phyloP scores from a whole-genome alignment of 2,329 filamentous ascomycete genomes.

The Macrophomina pseudophaseolina region DNA sequence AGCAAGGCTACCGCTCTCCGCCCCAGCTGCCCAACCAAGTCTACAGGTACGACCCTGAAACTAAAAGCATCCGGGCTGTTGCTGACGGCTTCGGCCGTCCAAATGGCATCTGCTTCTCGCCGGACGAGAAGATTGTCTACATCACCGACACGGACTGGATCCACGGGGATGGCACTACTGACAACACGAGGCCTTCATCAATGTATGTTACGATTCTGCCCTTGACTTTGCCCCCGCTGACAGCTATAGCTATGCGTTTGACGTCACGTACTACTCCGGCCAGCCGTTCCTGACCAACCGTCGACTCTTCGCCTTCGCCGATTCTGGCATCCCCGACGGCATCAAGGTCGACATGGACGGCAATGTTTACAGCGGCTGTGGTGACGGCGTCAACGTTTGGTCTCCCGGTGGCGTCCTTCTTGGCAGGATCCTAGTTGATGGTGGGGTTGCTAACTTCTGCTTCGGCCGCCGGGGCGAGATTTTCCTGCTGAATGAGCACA shows the following conservation, averaged over 20 bases:
- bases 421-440: slow-evolving; percentile 40
- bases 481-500: slow-evolving; percentile 53
- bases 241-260: slow-evolving; percentile 47
- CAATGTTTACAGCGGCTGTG: slow-evolving; percentile 59
- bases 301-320: slow-evolving; percentile 59
- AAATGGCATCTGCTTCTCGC: slow-evolving; percentile 51
- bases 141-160: slow-evolving; percentile 45
- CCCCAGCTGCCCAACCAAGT: slow-evolving; percentile 35
- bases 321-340: slow-evolving; percentile 52
- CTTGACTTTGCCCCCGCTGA: not conserved
- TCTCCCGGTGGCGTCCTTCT: slow-evolving; percentile 51
- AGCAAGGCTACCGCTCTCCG: slow-evolving; percentile 34
- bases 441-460: slow-evolving; percentile 55
- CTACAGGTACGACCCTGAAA: slow-evolving; percentile 48
- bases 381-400: slow-evolving; percentile 59
- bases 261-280: slow-evolving; percentile 48
- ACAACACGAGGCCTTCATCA: slow-evolving; percentile 28
- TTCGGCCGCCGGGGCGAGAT: slow-evolving; percentile 54
- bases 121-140: slow-evolving; percentile 47
- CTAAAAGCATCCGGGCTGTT: slow-evolving; percentile 42
- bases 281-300: slow-evolving; percentile 44
- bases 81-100: slow-evolving; percentile 47
- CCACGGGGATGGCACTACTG: slow-evolving; percentile 21
- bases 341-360: slow-evolving; percentile 61
- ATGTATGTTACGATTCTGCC: not conserved